Base-by-base conservation (phyloP, 2,329 filamentous ascomycete species). In the Xylariaceae sp. region DNA sequence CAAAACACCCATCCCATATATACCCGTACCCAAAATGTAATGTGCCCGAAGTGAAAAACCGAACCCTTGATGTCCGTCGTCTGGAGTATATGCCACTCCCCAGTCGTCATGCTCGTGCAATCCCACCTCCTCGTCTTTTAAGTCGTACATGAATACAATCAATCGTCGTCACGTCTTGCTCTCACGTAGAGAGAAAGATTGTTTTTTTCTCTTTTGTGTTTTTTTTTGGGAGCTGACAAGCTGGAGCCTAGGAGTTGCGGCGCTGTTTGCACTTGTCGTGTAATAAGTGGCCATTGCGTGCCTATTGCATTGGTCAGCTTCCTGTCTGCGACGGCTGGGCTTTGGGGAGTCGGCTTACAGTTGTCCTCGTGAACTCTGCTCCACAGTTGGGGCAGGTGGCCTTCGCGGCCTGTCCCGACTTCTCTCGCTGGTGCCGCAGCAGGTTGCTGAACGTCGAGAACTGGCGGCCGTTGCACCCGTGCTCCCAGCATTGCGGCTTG, bases 391-490 rank as follows among this genome's bases (percentile, higher is more conserved):
- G 88, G 55, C 90, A 96, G 31, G 80, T 80, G 3, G 87, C 86
- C 63, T 95, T 95, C 19, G 83, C 71, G 9, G 89, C 86, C 33
- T 89, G 88, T 17, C 90, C 90, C 1, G 86, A 93, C 59, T 94
- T 95, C 60, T 96, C 90, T 27, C 90, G 77, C 60, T 95, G 89
- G 57, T 96, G 90, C 42, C 90, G 75, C 23, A 95, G 68, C 3
- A 95, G 73, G 56, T 95, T 95, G 72, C 88, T 94, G 56, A 95
- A 95, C 3, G 90, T 95, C 13, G 87, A 94, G 55, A 96, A 96
- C 52, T 94, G 85, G 19, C 89, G 80, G 14, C 90, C 90, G 51
- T 95, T 94, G 67, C 90, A 96, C 9, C 89, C 90, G 53, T 96
- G 90, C 40, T 95, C 90, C 85, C 86, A 96, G 60, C 90, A 95